A percentile compares a stretch with the other conserved stretches of the same genome.
These are phyloP conservation scores for Boletellus dicymbophilus DNA, from an alignment of 1,284 basidiomycete species.

Conservation along the genomic window DNA sequence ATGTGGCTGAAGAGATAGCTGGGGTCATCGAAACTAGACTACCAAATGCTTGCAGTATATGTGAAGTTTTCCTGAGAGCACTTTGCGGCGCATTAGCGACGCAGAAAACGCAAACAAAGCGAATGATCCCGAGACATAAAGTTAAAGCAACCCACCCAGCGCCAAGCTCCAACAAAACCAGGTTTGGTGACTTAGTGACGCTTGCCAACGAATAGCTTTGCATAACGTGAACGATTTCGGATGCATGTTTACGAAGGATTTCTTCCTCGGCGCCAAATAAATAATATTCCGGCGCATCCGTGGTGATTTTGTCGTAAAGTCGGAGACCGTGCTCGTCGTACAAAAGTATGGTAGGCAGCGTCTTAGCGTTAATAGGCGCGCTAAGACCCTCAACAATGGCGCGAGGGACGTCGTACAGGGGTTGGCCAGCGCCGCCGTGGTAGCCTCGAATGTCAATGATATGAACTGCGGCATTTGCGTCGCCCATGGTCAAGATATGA, in stretches of 20 bases:
- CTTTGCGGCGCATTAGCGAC: constrained; percentile 42
- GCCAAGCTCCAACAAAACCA: constrained; percentile 81
- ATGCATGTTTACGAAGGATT: constrained; percentile 61
- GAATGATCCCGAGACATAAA: not conserved
- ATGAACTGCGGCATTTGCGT: constrained; percentile 17
- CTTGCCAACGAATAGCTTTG: constrained; percentile 49
- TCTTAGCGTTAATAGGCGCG: constrained; percentile 55
- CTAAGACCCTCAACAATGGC: constrained; percentile 58
- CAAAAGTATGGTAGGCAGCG: constrained; percentile 83
- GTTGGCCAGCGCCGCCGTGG: constrained; percentile 1
- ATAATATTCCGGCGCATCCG: constrained; percentile 86
- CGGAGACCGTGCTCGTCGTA: constrained; percentile 86
- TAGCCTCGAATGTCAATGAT: constrained; percentile 28
- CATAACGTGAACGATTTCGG: constrained; percentile 74
- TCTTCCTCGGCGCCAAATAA: constrained; percentile 79
- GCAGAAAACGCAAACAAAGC: not conserved
- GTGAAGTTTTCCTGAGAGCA: constrained; percentile 88
- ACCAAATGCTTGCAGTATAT: constrained; percentile 79
- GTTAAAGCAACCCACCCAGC: constrained; percentile 69
- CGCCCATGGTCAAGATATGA: constrained; percentile 20
- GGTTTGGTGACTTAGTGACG: constrained; percentile 42
- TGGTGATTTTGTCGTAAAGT: constrained; percentile 86
- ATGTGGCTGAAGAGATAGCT: constrained; percentile 63
- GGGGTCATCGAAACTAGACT: constrained; percentile 40
- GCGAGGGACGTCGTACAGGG: constrained; percentile 38